phyloP scores from a whole-genome alignment of 208 protist species.

The Trypanosoma avium region DNA sequence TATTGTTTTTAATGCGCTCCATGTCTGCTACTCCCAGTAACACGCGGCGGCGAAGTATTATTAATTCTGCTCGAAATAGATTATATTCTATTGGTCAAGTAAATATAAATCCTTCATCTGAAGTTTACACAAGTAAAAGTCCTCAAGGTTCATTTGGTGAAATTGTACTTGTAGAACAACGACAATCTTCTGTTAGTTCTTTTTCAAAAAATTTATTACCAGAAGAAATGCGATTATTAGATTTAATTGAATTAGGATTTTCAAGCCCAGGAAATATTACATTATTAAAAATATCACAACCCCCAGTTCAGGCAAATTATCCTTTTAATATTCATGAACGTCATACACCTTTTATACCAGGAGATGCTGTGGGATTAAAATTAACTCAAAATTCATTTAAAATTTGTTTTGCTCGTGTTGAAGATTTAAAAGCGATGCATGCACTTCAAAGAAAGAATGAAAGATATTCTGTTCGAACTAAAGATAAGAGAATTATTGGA shows the following conservation, averaged over 20 bases:
- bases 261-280: slow-evolving; percentile 13
- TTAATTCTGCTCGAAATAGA: not conserved
- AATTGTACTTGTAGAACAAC: not conserved
- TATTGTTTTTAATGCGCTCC: no score
- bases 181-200: not conserved
- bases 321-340: slow-evolving; percentile 26
- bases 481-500: slow-evolving; percentile 5
- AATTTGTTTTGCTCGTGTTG: slow-evolving; percentile 11
- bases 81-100: not conserved
- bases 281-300: slow-evolving; percentile 9
- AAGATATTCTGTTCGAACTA: not conserved
- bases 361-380: slow-evolving; percentile 18
- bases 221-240: slow-evolving; percentile 12
- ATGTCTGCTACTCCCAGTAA: not conserved
- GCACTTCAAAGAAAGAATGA: not conserved
- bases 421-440: slow-evolving; percentile 2
- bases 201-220: not conserved
- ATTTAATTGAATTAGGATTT: slow-evolving; percentile 9
- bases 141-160: not conserved
- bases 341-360: slow-evolving; percentile 21
- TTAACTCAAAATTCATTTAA: slow-evolving; percentile 5
- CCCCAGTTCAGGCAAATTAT: slow-evolving; percentile 2
- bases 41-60: not conserved
- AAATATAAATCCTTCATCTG: not conserved
- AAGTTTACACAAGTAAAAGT: not conserved